Evolutionary conservation across 495 filamentous ascomycete genomes (phyloP).

Genomic region (Halenospora varia): DNA sequence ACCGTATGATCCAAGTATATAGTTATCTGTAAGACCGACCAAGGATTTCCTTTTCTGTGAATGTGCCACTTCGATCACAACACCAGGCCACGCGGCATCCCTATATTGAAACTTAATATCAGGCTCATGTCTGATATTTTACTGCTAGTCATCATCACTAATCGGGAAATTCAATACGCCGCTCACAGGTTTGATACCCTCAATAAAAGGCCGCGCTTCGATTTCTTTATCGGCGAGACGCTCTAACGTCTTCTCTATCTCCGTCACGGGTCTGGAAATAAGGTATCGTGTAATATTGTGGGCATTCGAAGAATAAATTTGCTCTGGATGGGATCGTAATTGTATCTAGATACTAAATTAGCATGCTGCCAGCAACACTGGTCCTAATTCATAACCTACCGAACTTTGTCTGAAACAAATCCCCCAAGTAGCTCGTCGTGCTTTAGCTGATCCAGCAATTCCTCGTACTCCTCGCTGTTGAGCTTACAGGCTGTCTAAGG

Average conservation of each 20-base stretch:
- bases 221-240: slow-evolving; percentile 10
- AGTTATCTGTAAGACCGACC: slow-evolving; percentile 17
- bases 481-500: slow-evolving; percentile 17
- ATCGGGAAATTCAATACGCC: slow-evolving; percentile 16
- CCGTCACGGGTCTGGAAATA: slow-evolving; percentile 8
- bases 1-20: slow-evolving; percentile 19
- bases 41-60: slow-evolving; percentile 19
- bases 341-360: slow-evolving; percentile 18
- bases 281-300: slow-evolving; percentile 18
- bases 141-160: slow-evolving; percentile 14
- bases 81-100: slow-evolving; percentile 17
- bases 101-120: slow-evolving; percentile 19
- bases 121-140: slow-evolving; percentile 19
- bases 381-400: slow-evolving; percentile 14
- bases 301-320: slow-evolving; percentile 19
- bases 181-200: slow-evolving; percentile 17
- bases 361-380: slow-evolving; percentile 5
- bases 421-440: slow-evolving; percentile 15
- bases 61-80: slow-evolving; percentile 21
- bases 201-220: slow-evolving; percentile 15
- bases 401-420: slow-evolving; percentile 14
- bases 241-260: slow-evolving; percentile 13
- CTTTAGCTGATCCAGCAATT: slow-evolving; percentile 15
- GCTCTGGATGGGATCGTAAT: slow-evolving; percentile 18
- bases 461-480: slow-evolving; percentile 18